phyloP scores from a whole-genome alignment of 1,284 basidiomycete species.

The Cutaneotrichosporon dermatis region DNA sequence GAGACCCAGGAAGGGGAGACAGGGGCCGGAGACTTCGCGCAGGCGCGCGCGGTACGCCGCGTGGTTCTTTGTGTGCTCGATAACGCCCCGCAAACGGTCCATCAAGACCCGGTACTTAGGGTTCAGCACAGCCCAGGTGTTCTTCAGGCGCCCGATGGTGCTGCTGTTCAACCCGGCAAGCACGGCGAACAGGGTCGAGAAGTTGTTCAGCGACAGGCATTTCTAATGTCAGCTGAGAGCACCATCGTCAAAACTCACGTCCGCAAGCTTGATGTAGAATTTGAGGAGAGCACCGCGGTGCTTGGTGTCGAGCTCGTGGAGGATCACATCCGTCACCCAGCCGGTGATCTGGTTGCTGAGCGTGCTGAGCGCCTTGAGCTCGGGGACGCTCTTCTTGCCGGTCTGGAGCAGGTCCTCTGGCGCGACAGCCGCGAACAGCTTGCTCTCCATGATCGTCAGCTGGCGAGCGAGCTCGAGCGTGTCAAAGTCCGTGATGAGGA shows the following conservation, averaged over 20 bases:
- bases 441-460: slow-evolving; percentile 86
- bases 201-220: slow-evolving; percentile 86
- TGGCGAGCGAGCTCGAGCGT: slow-evolving; percentile 88
- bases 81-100: slow-evolving; percentile 74
- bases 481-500: slow-evolving; percentile 86
- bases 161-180: slow-evolving; percentile 92
- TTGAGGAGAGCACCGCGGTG: slow-evolving; percentile 77
- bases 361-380: slow-evolving; percentile 82
- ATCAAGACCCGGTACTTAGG: slow-evolving; percentile 78
- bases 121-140: slow-evolving; percentile 86
- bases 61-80: slow-evolving; percentile 69
- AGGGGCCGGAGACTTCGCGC: slow-evolving; percentile 75
- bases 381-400: slow-evolving; percentile 67
- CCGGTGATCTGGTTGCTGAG: slow-evolving; percentile 89
- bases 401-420: slow-evolving; percentile 87
- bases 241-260: slow-evolving; percentile 58
- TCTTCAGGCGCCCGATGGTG: slow-evolving; percentile 83
- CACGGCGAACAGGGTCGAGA: slow-evolving; percentile 92
- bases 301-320: slow-evolving; percentile 79
- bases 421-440: slow-evolving; percentile 80
- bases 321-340: slow-evolving; percentile 89
- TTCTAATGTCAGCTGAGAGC: slow-evolving; percentile 55
- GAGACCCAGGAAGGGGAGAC: slow-evolving; percentile 82
- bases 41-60: slow-evolving; percentile 76
- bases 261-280: slow-evolving; percentile 88